phyloP scores from a whole-genome alignment of 495 filamentous ascomycete genomes.

The Neurospora intermedia region DNA sequence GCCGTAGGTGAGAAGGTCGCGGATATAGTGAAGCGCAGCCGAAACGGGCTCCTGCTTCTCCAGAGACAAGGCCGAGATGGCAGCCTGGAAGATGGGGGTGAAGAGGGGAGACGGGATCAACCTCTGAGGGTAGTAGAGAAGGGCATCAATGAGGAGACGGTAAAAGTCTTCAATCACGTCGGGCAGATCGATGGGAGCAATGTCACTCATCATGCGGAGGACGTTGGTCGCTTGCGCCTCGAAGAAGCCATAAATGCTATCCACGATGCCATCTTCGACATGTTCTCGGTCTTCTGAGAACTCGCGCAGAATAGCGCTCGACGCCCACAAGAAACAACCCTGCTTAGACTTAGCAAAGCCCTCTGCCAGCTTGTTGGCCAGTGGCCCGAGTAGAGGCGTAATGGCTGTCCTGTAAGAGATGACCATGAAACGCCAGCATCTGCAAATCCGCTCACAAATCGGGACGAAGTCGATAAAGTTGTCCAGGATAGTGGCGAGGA shows the following conservation, averaged over 20 bases:
- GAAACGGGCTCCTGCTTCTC: slow-evolving; percentile 85
- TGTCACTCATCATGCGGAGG: slow-evolving; percentile 75
- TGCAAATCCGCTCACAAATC: slow-evolving; percentile 85
- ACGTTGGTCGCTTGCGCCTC: slow-evolving; percentile 84
- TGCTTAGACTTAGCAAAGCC: slow-evolving; percentile 81
- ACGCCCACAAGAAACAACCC: slow-evolving; percentile 96
- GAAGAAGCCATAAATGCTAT: slow-evolving; percentile 86
- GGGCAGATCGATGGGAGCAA: slow-evolving; percentile 77
- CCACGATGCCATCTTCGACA: slow-evolving; percentile 73
- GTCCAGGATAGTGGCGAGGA: slow-evolving; percentile 72
- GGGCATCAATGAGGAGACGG: slow-evolving; percentile 77
- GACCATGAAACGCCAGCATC: slow-evolving; percentile 93
- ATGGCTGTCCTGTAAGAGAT: slow-evolving; percentile 89
- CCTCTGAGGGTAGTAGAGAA: slow-evolving; percentile 81
- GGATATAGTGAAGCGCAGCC: slow-evolving; percentile 84
- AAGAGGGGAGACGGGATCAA: slow-evolving; percentile 69
- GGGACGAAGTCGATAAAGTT: slow-evolving; percentile 75
- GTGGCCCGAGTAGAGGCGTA: slow-evolving; percentile 66
- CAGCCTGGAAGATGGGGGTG: slow-evolving; percentile 73
- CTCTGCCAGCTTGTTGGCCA: slow-evolving; percentile 76
- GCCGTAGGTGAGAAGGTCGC: slow-evolving; percentile 86
- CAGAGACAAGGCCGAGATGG: slow-evolving; percentile 70
- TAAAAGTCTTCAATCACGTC: slow-evolving; percentile 99
- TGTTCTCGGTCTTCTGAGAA: slow-evolving; percentile 81
- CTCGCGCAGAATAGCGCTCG: slow-evolving; percentile 86